phyloP scores from a whole-genome alignment of 78 protist species.

The Guillardia theta region DNA sequence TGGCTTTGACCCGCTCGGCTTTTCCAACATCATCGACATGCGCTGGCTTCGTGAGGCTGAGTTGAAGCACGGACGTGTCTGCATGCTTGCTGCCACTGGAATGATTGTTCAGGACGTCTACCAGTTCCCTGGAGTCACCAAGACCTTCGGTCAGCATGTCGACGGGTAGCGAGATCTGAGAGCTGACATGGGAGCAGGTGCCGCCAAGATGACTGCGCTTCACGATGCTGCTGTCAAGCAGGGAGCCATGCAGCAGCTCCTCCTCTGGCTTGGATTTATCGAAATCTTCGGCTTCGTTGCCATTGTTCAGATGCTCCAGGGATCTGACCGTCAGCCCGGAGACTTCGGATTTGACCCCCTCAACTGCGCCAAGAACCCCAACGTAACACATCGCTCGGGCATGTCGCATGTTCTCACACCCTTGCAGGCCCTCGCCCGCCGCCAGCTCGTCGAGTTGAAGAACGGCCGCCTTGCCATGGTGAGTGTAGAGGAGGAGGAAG shows the following conservation, averaged over 20 bases:
- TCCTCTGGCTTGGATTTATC: background rate
- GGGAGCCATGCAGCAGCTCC: slow-evolving; percentile 27
- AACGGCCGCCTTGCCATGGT: slow-evolving; percentile 44
- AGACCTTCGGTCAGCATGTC: background rate
- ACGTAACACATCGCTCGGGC: background rate
- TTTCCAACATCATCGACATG: background rate
- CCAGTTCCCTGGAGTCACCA: background rate
- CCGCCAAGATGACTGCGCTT: background rate
- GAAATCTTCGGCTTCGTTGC: slow-evolving; percentile 21
- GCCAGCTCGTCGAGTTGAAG: slow-evolving; percentile 34
- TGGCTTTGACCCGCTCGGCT: slow-evolving; percentile 5
- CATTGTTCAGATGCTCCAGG: slow-evolving; percentile 32
- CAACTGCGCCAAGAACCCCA: background rate
- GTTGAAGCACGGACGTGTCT: slow-evolving; percentile 14
- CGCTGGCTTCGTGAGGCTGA: slow-evolving; percentile 27
- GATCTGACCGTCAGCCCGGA: background rate
- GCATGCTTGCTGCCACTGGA: slow-evolving; percentile 20
- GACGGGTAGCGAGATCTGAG: background rate
- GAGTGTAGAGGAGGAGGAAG: too few species aligned
- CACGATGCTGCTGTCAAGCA: slow-evolving; percentile 16
- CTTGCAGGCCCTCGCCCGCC: background rate
- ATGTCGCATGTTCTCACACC: background rate
- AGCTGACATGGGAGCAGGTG: background rate
- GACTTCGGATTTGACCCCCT: slow-evolving; percentile 26
- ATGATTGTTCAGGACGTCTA: background rate